phyloP scores from a whole-genome alignment of 371 early-diverging fungal genomes.

The Mortierella sp. region DNA sequence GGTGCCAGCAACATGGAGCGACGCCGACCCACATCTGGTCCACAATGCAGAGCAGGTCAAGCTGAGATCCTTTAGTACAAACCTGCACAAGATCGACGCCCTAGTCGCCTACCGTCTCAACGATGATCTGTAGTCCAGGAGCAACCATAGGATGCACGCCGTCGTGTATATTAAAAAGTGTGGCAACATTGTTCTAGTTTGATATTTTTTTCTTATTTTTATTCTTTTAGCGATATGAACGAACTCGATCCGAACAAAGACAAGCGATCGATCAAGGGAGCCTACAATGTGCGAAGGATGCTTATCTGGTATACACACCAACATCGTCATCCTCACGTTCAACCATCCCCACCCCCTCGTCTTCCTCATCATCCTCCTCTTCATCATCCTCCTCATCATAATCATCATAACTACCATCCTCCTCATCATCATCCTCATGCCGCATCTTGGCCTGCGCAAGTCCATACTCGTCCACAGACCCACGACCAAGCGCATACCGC shows the following conservation, averaged over 20 bases:
- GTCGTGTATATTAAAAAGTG: not conserved
- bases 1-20: slow-evolving; percentile 90
- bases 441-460: not conserved
- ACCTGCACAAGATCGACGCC: slow-evolving; percentile 85
- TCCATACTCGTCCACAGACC: slow-evolving; percentile 33
- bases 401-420: slow-evolving; percentile 1
- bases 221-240: not conserved
- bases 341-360: slow-evolving; percentile 32
- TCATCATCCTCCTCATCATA: slow-evolving; percentile 13
- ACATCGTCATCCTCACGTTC: slow-evolving; percentile 13
- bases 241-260: not conserved
- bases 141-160: not conserved
- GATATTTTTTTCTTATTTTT: not conserved
- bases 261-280: not conserved
- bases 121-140: slow-evolving; percentile 53
- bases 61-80: slow-evolving; percentile 85
- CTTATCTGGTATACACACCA: not conserved
- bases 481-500: slow-evolving; percentile 39
- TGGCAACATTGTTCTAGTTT: not conserved
- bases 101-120: slow-evolving; percentile 85
- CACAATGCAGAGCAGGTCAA: slow-evolving; percentile 87
- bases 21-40: slow-evolving; percentile 84
- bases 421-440: not conserved
- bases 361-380: slow-evolving; percentile 17
- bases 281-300: not conserved